These are phyloP conservation scores for Marasmius oreades DNA, from an alignment of 1,284 basidiomycete genomes.

Conservation along the genomic window DNA sequence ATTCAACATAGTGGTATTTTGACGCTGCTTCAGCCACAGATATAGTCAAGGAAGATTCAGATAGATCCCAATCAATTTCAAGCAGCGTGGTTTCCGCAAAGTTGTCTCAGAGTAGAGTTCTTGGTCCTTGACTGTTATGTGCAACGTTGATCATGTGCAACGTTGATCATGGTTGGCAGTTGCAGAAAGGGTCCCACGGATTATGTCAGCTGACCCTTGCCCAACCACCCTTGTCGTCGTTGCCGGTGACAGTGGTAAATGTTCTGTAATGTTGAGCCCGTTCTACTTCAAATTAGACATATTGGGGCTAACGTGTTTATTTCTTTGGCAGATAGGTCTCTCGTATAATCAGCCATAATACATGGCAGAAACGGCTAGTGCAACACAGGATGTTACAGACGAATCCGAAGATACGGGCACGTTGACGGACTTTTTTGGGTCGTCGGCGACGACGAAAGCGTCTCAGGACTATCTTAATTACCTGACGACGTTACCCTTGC, in stretches of 20 bases:
- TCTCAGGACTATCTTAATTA: constrained; percentile 54
- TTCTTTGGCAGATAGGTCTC: neutral
- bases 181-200: neutral
- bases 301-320: neutral
- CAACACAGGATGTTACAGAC: neutral
- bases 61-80: too few relatives aligned
- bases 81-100: too few relatives aligned
- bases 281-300: too few relatives aligned
- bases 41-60: too few relatives aligned
- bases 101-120: too few relatives aligned
- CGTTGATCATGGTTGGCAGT: too few relatives aligned
- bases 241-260: neutral
- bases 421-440: constrained; percentile 16
- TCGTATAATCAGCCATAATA: neutral
- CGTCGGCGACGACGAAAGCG: constrained; percentile 23
- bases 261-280: constrained; percentile 2
- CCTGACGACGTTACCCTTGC: constrained; percentile 62
- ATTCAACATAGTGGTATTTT: too few relatives aligned
- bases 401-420: constrained; percentile 1
- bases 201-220: neutral
- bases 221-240: neutral
- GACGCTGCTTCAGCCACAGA: too few relatives aligned
- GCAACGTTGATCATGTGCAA: too few relatives aligned
- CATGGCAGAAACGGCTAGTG: neutral
- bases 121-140: too few relatives aligned